Evolutionary conservation across 352 stramenopile genomes (phyloP).

Genomic region (Aphanomyces astaci): DNA sequence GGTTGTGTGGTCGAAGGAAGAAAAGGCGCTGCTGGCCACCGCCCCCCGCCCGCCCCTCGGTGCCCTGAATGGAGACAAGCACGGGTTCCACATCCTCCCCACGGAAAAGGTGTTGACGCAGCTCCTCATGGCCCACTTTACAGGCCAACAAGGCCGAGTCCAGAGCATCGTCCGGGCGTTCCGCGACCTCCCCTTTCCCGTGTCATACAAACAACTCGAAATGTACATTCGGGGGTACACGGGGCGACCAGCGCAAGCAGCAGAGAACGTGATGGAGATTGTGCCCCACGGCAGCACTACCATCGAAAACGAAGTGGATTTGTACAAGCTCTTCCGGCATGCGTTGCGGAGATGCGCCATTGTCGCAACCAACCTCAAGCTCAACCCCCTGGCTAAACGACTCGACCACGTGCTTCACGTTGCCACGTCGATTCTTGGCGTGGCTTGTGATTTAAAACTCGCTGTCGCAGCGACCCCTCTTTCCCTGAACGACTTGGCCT

Average conservation of each 20-base stretch:
- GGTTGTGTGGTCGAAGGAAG: conserved; percentile 45
- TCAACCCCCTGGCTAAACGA: conserved; percentile 42
- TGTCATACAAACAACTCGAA: conserved; percentile 67
- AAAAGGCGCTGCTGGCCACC: conserved; percentile 33
- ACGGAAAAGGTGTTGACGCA: conserved; percentile 41
- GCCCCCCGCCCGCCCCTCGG: too few relatives aligned
- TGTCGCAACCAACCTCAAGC: conserved; percentile 45
- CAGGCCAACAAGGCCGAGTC: conserved; percentile 64
- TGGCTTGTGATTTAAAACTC: conserved; percentile 13
- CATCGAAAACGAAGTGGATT: conserved; percentile 41
- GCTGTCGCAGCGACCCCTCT: conserved; percentile 7
- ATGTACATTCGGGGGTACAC: conserved; percentile 63
- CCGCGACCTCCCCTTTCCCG: conserved; percentile 39
- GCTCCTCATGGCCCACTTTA: conserved; percentile 49
- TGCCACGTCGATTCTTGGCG: background rate
- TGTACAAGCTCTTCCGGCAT: conserved; percentile 35
- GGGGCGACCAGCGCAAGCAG: conserved; percentile 57
- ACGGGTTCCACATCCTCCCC: conserved; percentile 56
- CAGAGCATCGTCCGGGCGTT: conserved; percentile 44
- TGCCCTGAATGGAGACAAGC: conserved; percentile 33
- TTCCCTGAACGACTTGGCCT: background rate
- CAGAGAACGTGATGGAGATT: conserved; percentile 46
- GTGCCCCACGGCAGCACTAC: conserved; percentile 42
- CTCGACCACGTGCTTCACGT: conserved; percentile 32
- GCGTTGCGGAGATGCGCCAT: conserved; percentile 52